A percentile compares a stretch with the other conserved stretches of the same genome.
Evolutionary conservation across 2,329 filamentous ascomycete genomes (phyloP).

Genomic region (Zymoseptoria crescenta): DNA sequence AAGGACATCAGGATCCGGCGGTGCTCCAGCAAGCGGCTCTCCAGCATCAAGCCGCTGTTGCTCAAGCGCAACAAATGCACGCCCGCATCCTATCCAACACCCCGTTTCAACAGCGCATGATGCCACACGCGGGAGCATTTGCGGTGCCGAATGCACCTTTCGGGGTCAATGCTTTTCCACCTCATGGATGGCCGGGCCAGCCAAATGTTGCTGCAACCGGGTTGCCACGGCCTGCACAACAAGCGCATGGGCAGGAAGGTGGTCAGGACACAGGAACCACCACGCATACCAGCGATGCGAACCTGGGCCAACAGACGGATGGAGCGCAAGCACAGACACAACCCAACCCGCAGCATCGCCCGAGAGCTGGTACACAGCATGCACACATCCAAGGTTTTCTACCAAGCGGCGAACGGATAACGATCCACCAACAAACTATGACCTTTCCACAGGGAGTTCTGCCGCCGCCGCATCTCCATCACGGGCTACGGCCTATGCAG

Average conservation of each 20-base stretch:
- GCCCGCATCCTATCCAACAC: background rate
- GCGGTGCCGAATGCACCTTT: background rate
- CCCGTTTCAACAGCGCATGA: background rate
- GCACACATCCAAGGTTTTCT: slow-evolving; percentile 16
- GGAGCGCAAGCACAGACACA: background rate
- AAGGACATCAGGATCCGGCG: background rate
- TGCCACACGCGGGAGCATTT: background rate
- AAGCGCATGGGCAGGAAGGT: background rate
- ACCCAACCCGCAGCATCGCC: background rate
- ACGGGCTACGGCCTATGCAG: slow-evolving; percentile 7
- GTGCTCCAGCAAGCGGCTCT: background rate
- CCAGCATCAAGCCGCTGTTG: background rate
- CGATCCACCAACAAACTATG: slow-evolving; percentile 21
- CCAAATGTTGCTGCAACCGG: background rate
- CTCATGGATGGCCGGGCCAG: background rate
- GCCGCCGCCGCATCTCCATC: background rate
- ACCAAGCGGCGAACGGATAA: slow-evolving; percentile 24
- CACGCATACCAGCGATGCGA: background rate
- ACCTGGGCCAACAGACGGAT: background rate
- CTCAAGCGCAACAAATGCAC: slow-evolving; percentile 3
- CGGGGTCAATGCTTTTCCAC: background rate
- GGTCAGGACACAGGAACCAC: background rate
- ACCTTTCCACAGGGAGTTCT: slow-evolving; percentile 5
- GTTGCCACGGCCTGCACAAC: too few species aligned
- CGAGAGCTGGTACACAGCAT: background rate